Conservation (phyloP, 495 filamentous ascomycete species). For the Hypoxylon fragiforme region DNA sequence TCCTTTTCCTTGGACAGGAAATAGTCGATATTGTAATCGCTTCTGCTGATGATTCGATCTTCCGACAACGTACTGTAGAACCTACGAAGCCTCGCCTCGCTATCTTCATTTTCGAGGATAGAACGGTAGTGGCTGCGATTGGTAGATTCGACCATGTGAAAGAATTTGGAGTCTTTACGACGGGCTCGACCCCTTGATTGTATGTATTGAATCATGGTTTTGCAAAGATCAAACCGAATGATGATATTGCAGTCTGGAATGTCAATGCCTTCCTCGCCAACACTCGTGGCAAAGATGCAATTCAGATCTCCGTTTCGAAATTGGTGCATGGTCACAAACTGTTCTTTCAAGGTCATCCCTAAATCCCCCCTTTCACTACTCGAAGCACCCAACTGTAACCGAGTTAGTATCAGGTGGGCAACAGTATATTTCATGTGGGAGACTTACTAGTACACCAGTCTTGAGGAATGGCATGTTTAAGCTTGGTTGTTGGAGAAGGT, state of each 20-base stretch:
- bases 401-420: not conserved
- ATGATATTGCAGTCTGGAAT: slow-evolving; percentile 94
- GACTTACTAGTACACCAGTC: slow-evolving; percentile 68
- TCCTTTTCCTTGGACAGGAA: slow-evolving; percentile 58
- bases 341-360: slow-evolving; percentile 66
- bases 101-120: slow-evolving; percentile 57
- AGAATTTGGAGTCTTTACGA: slow-evolving; percentile 73
- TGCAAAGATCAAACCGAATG: slow-evolving; percentile 86
- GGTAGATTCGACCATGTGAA: slow-evolving; percentile 75
- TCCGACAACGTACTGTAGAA: slow-evolving; percentile 79
- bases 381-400: slow-evolving; percentile 42
- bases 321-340: slow-evolving; percentile 72
- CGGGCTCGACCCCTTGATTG: slow-evolving; percentile 93
- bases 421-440: not conserved
- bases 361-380: slow-evolving; percentile 39
- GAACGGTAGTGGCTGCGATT: slow-evolving; percentile 63
- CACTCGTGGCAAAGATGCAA: slow-evolving; percentile 87
- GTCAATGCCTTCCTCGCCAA: slow-evolving; percentile 94
- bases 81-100: slow-evolving; percentile 62
- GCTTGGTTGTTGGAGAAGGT: slow-evolving; percentile 60
- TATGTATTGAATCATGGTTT: slow-evolving; percentile 91
- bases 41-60: slow-evolving; percentile 69
- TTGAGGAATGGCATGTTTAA: slow-evolving; percentile 62
- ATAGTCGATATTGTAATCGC: slow-evolving; percentile 59
- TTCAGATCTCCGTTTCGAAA: slow-evolving; percentile 84